phyloP scores from a whole-genome alignment of 306 rosid species.

The Gynostemma pentaphyllum region DNA sequence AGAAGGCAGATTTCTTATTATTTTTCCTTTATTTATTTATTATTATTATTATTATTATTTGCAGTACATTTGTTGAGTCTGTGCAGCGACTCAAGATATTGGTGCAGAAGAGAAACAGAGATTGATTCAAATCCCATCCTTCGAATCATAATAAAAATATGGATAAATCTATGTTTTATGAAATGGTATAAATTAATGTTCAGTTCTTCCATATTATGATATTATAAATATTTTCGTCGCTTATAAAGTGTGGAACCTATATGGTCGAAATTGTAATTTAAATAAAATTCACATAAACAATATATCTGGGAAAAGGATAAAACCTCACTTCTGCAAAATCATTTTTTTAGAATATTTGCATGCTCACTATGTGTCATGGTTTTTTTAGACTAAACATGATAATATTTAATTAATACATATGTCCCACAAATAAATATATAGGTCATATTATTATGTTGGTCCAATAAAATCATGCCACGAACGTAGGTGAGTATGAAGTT shows the following conservation, averaged over 20 bases:
- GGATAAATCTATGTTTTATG: not conserved
- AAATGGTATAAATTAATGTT: not conserved
- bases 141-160: not conserved
- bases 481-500: no score
- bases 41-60: not conserved
- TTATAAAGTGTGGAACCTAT: not conserved
- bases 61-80: slow-evolving; percentile 29
- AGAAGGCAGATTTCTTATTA: not conserved
- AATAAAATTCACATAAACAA: no score
- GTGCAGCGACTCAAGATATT: slow-evolving; percentile 31
- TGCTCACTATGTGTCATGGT: no score
- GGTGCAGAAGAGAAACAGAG: not conserved
- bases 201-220: not conserved
- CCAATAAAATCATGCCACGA: no score
- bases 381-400: no score
- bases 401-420: no score
- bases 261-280: not conserved
- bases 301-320: no score
- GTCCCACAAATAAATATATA: no score
- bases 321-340: no score
- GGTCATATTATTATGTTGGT: no score
- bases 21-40: not conserved
- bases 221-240: not conserved
- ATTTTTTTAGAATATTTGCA: no score
- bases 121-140: not conserved